Conservation (phyloP, 805 yeast genomes). For the Saccharomyces cerevisiae region DNA sequence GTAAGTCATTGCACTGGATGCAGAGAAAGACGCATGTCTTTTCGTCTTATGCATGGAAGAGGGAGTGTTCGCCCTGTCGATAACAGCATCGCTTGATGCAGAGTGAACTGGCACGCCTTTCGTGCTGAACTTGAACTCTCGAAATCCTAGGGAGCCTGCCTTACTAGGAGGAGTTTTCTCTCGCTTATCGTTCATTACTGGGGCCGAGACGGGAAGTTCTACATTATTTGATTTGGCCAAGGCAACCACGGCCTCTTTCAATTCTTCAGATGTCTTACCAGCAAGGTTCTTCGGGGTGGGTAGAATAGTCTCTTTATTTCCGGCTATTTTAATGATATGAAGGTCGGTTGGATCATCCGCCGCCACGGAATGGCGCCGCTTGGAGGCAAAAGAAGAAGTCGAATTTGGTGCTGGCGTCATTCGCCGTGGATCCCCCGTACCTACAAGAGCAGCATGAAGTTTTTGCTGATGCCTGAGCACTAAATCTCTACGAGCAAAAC, state of each 20-base stretch:
- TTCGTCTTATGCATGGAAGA: constrained; percentile 17
- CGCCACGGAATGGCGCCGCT: not conserved
- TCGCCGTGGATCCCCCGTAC: constrained; percentile 1
- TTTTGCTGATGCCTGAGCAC: constrained; percentile 93
- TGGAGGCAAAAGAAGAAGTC: not conserved
- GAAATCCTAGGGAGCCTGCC: not conserved
- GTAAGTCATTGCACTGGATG: constrained; percentile 32
- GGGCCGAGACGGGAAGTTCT: not conserved
- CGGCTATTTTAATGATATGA: constrained; percentile 32
- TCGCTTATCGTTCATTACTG: not conserved
- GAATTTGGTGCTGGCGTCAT: not conserved
- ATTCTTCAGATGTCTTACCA: constrained; percentile 17
- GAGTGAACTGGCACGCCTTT: not conserved
- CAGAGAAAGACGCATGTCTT: constrained; percentile 37
- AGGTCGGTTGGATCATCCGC: constrained; percentile 21
- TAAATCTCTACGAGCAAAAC: constrained; percentile 85
- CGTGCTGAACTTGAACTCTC: not conserved
- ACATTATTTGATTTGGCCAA: not conserved
- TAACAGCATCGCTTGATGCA: not conserved
- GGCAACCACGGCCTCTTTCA: constrained; percentile 20
- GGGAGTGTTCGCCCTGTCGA: not conserved
- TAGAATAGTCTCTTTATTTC: constrained; percentile 33
- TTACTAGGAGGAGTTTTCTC: not conserved
- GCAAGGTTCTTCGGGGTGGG: constrained; percentile 25
- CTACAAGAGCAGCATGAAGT: constrained; percentile 50